A percentile compares a stretch with the other conserved stretches of the same genome.
phyloP scores from a whole-genome alignment of 2,329 filamentous ascomycete genomes.

The Fusarium anguioides region DNA sequence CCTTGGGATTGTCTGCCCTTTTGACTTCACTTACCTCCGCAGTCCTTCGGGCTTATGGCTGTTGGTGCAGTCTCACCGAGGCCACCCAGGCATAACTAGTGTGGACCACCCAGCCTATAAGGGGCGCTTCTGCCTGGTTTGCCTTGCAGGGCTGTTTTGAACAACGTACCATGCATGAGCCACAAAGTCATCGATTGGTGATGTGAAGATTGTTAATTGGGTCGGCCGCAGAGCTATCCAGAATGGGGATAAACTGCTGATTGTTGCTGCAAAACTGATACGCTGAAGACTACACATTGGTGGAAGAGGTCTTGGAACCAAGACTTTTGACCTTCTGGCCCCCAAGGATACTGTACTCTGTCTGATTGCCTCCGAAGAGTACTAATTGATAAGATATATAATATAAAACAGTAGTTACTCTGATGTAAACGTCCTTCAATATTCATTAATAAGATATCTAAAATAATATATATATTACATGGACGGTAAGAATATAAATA shows the following conservation, averaged over 20 bases:
- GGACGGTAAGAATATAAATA: too few relatives aligned
- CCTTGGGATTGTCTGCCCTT: fast-evolving
- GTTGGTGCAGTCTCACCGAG: background rate
- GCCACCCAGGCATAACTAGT: background rate
- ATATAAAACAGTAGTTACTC: too few relatives aligned
- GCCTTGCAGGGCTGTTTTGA: background rate
- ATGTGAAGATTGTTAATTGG: background rate
- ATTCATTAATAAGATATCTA: too few relatives aligned
- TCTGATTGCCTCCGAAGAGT: too few relatives aligned
- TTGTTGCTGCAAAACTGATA: background rate
- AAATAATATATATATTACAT: too few relatives aligned
- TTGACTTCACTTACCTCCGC: background rate
- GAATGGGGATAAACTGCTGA: background rate
- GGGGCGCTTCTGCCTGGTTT: conserved; percentile 8
- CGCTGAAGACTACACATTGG: background rate
- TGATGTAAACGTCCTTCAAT: too few relatives aligned
- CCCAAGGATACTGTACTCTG: too few relatives aligned
- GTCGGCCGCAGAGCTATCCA: background rate
- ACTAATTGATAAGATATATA: too few relatives aligned
- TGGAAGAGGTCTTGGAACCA: too few relatives aligned
- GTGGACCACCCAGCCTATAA: background rate
- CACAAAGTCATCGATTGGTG: background rate
- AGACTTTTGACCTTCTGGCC: too few relatives aligned
- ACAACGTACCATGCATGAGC: conserved; percentile 5
- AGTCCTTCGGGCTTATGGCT: background rate